phyloP scores from a whole-genome alignment of 495 filamentous ascomycete species.

The Talaromyces liani region DNA sequence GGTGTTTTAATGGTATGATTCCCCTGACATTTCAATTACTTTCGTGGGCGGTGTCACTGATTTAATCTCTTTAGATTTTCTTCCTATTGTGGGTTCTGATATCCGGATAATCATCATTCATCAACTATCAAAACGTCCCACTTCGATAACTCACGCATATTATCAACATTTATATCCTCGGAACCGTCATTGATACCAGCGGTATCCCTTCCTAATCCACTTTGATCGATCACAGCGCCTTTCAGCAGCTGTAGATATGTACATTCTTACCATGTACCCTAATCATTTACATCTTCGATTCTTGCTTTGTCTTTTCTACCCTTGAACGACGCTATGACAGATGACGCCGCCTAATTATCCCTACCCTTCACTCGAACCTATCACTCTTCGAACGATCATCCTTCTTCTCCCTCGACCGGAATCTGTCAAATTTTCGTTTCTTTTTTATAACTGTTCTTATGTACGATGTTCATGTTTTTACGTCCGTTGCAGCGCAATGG shows the following conservation, averaged over 20 bases:
- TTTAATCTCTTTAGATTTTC: conserved; percentile 33
- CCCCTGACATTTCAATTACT: background rate
- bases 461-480: background rate
- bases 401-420: background rate
- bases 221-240: background rate
- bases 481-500: background rate
- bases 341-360: background rate
- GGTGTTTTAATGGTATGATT: conserved; percentile 65
- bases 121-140: background rate
- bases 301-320: background rate
- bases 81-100: conserved; percentile 55
- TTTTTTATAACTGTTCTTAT: background rate
- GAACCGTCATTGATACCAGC: background rate
- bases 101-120: conserved; percentile 31
- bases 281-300: background rate
- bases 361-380: background rate
- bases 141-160: background rate
- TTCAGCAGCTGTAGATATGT: background rate
- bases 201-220: background rate
- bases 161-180: background rate
- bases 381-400: background rate
- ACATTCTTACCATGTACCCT: background rate
- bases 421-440: background rate
- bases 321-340: background rate
- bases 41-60: background rate